Evolutionary conservation across 129 eudicot genomes (phyloP), one percentile per base, ranked within the genome.

Genomic region (Apium graveolens): DNA sequence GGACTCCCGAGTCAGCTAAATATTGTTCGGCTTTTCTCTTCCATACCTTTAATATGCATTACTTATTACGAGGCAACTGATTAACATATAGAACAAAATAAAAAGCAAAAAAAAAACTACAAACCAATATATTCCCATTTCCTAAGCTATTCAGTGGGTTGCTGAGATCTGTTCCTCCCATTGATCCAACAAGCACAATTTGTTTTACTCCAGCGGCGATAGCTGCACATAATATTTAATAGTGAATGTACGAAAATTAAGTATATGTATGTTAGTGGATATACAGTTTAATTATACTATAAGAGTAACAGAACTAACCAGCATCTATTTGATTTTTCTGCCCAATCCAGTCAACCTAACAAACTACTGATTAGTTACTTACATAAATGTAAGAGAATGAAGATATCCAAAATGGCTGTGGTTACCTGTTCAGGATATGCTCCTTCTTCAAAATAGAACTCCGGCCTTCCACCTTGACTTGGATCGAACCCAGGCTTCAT

Each of bases 151-250:
- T 95, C 41, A 95, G 79, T n/a, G 96, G 97, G 79, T 95, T 89
- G 82, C 87, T 88, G 20, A 82, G 83, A 77, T 91, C 80, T 68
- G 96, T 91, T 74, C 98, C 98, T 76, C 98, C 98, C 98, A 95
- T 95, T 60, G 98, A 95, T 32, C 98, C 98, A 65, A 95, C 97
- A 80, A 95, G 77, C 63, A 95, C 97, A 73, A 95, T 95, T 24
- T 90, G 97, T 89, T 95, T 95, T 85, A 95, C 97, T 78, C 97
- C 97, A 80, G 96, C 98, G 87, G 93, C 96, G 87, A 91, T 95
- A 80, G 97, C 98, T 93, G 93, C 76, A 73, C 44, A 81, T 46
- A 16, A 65, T 31, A 65, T 65, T 65, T 16, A 20, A 29, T 31
- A 29, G 10, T 32, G 18, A 29, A 27, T 31, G 13, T 73, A 44